Evolutionary conservation across 306 rosid genomes (phyloP).

Genomic region (Casuarina cunninghamiana): DNA sequence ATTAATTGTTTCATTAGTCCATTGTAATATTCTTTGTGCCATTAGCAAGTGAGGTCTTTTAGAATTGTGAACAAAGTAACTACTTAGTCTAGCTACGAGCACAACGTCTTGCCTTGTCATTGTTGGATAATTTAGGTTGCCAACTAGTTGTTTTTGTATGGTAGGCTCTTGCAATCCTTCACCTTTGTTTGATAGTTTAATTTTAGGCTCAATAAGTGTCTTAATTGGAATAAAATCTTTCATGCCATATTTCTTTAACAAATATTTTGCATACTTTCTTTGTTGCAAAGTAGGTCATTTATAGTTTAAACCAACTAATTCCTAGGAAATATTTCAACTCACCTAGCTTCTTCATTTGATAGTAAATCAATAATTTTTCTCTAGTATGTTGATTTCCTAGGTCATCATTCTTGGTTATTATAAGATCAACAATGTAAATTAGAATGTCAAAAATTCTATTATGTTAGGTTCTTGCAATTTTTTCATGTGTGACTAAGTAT

Average conservation of each 20-base stretch:
- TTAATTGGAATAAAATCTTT: too few species aligned
- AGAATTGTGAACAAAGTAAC: neutral
- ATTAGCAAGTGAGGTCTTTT: constrained; percentile 10
- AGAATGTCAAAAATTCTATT: neutral
- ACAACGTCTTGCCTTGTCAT: too few species aligned
- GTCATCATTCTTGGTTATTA: neutral
- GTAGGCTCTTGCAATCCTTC: too few species aligned
- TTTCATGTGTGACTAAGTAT: neutral
- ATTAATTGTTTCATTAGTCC: neutral
- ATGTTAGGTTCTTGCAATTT: neutral
- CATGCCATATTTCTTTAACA: neutral
- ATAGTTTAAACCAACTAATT: neutral
- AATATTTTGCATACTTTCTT: neutral
- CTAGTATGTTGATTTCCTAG: neutral
- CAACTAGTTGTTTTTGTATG: too few species aligned
- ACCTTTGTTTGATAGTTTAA: too few species aligned
- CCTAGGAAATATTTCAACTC: neutral
- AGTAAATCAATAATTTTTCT: neutral
- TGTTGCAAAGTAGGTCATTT: neutral
- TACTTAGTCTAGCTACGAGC: neutral
- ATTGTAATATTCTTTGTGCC: too few species aligned
- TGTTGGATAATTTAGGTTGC: too few species aligned
- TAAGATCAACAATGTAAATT: neutral
- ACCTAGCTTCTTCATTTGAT: neutral
- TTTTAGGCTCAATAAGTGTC: too few species aligned